A percentile compares a stretch with the other conserved stretches of the same genome.
Conservation (phyloP, 106 monocot genomes). For the Phalaenopsis equestris region DNA sequence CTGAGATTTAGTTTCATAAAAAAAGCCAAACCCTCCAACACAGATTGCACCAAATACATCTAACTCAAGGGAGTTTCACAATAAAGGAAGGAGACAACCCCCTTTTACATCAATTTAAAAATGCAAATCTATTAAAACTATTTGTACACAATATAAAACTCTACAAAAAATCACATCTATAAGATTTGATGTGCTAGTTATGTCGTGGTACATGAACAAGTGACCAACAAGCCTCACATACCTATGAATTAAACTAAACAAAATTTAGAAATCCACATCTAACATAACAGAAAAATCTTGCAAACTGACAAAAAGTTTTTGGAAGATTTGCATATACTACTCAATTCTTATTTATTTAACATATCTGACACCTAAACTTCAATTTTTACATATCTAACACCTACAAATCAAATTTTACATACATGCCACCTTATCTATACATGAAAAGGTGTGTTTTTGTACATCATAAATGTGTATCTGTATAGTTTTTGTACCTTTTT, state of each 20-base stretch:
- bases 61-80: constrained; percentile 2
- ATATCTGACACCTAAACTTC: too few species aligned
- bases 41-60: background rate
- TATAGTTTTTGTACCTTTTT: too few species aligned
- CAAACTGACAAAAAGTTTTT: too few species aligned
- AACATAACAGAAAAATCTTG: background rate
- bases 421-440: too few species aligned
- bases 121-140: background rate
- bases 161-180: background rate
- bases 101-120: background rate
- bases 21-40: background rate
- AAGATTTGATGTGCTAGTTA: background rate
- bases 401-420: too few species aligned
- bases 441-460: too few species aligned
- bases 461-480: too few species aligned
- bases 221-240: constrained; percentile 1
- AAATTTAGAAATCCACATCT: background rate
- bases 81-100: background rate
- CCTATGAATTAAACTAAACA: background rate
- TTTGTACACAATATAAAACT: background rate
- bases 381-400: too few species aligned
- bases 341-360: too few species aligned
- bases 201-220: background rate
- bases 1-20: background rate
- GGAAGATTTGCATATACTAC: too few species aligned